Conservation (phyloP, 225 moss, liverwort and hornwort genomes). For the Marchantia polymorpha region DNA sequence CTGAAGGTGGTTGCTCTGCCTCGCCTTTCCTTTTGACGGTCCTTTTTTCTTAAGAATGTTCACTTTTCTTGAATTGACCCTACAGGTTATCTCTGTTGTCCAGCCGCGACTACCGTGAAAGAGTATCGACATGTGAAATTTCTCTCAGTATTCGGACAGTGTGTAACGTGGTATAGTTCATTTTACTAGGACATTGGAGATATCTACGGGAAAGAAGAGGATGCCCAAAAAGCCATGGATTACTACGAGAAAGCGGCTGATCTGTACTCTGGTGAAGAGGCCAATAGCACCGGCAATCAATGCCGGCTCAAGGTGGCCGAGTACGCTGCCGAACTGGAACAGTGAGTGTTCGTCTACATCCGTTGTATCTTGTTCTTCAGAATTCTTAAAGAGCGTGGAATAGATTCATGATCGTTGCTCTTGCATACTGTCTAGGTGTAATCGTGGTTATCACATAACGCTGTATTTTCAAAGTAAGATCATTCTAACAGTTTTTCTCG, state of each 20-base stretch:
- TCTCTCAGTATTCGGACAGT: too few relatives aligned
- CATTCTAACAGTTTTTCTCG: neutral
- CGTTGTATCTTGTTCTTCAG: neutral
- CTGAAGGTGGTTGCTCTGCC: slow-evolving; percentile 52
- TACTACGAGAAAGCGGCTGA: slow-evolving; percentile 96
- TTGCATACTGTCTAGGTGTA: neutral
- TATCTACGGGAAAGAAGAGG: slow-evolving; percentile 94
- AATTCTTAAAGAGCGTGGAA: neutral
- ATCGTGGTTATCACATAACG: neutral
- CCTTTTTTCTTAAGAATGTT: neutral
- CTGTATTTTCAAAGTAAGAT: neutral
- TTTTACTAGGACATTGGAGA: slow-evolving; percentile 83
- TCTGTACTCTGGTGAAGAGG: slow-evolving; percentile 92
- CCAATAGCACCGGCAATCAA: slow-evolving; percentile 90
- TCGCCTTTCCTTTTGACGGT: neutral
- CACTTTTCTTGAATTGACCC: neutral
- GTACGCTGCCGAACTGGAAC: slow-evolving; percentile 88
- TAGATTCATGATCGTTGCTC: neutral
- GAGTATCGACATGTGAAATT: too few relatives aligned
- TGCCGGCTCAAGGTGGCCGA: slow-evolving; percentile 99
- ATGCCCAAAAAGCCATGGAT: slow-evolving; percentile 75
- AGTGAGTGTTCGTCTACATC: slow-evolving; percentile 45
- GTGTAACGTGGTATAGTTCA: neutral
- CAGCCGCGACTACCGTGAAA: too few relatives aligned
- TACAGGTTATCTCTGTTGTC: neutral